A percentile compares a stretch with the other conserved stretches of the same genome.
phyloP scores from a whole-genome alignment of 176 grass and related monocot species.

The Poa pratensis region DNA sequence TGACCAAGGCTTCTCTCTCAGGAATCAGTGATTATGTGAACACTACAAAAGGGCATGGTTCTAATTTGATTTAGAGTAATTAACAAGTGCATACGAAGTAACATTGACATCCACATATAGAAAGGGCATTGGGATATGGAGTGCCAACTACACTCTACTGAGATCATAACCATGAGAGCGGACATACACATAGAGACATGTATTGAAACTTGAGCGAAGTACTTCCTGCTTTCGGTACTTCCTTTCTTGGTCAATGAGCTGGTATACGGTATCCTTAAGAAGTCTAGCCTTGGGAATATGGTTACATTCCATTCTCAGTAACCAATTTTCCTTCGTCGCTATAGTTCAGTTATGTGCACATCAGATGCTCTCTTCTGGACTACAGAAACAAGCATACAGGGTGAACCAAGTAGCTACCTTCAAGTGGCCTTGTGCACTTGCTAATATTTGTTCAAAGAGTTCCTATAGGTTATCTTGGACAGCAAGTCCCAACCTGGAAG shows the following conservation, averaged over 20 bases:
- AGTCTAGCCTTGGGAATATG: background rate
- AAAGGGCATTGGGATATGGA: background rate
- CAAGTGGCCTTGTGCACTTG: too few relatives aligned
- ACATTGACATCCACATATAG: background rate
- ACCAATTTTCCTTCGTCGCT: background rate
- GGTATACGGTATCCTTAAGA: background rate
- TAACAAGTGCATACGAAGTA: background rate
- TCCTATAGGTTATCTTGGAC: background rate
- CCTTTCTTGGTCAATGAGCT: background rate
- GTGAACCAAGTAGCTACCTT: background rate
- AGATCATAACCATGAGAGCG: background rate
- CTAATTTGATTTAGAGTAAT: background rate
- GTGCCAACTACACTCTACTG: background rate
- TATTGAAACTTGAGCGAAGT: background rate
- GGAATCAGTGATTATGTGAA: background rate
- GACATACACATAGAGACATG: background rate
- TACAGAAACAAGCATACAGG: background rate
- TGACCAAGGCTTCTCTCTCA: too few relatives aligned
- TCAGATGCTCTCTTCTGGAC: background rate
- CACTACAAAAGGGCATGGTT: background rate
- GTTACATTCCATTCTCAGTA: background rate
- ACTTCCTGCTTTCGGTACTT: background rate
- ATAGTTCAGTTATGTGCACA: background rate
- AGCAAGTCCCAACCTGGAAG: background rate
- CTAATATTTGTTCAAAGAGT: background rate